These are phyloP conservation scores for Geranium incanum DNA, from an alignment of 441 rosid genomes.

Conservation along the genomic window DNA sequence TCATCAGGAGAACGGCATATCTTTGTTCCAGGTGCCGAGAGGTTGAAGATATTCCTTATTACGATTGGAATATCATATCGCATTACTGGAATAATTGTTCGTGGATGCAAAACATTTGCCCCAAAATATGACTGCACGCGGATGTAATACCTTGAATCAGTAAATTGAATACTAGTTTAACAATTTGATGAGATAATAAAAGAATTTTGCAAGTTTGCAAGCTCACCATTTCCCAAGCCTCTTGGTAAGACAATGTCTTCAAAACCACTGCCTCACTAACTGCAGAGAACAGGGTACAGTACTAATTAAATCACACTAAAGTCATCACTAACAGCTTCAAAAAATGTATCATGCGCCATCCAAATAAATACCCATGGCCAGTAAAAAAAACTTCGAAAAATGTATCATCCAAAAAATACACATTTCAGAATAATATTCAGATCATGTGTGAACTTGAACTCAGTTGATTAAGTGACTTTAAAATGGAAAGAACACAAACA, in stretches of 20 bases:
- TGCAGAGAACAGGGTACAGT: conserved; percentile 30
- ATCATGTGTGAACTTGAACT: background rate
- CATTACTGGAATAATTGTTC: conserved; percentile 95
- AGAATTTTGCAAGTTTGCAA: conserved; percentile 19
- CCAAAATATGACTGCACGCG: conserved; percentile 88
- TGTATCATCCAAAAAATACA: background rate
- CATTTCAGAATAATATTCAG: background rate
- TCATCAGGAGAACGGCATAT: conserved; percentile 52
- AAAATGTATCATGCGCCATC: background rate
- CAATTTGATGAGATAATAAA: conserved; percentile 18
- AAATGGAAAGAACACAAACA: background rate
- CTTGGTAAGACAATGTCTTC: conserved; percentile 78
- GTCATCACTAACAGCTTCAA: conserved; percentile 1
- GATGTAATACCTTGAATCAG: conserved; percentile 25
- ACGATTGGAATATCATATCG: conserved; percentile 79
- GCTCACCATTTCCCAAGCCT: conserved; percentile 98
- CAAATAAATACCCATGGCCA: too few relatives aligned
- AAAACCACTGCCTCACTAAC: conserved; percentile 92
- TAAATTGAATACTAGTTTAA: conserved; percentile 18
- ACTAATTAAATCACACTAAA: conserved; percentile 14
- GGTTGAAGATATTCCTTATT: conserved; percentile 86
- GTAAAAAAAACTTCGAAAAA: background rate
- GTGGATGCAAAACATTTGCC: conserved; percentile 97
- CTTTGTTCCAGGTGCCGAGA: conserved; percentile 79
- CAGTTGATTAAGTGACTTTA: background rate